These are phyloP conservation scores for Ramichloridium luteum DNA, from an alignment of 2,329 filamentous ascomycete genomes.

Conservation along the genomic window DNA sequence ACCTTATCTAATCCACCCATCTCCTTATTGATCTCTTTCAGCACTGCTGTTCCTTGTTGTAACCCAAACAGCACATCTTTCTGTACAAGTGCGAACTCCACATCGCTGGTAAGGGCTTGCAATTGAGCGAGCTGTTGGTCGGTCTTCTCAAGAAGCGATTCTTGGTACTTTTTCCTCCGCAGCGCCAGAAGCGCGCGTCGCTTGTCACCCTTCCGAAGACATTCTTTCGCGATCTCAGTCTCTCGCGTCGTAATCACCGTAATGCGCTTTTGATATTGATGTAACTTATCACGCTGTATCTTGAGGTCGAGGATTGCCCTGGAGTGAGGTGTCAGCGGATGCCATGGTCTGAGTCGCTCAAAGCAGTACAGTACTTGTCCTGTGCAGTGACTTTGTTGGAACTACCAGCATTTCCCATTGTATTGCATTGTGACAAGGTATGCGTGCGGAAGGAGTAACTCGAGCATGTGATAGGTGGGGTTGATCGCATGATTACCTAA, in stretches of 20 bases:
- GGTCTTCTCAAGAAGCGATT: conserved; percentile 75
- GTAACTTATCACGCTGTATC: conserved; percentile 90
- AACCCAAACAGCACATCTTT: conserved; percentile 91
- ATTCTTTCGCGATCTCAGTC: conserved; percentile 72
- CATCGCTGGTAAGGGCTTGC: conserved; percentile 73
- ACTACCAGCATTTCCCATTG: conserved; percentile 54
- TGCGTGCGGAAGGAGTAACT: too few relatives aligned
- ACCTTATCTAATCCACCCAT: conserved; percentile 92
- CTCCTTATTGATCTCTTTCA: conserved; percentile 84
- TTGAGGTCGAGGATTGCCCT: conserved; percentile 97
- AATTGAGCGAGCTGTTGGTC: conserved; percentile 89
- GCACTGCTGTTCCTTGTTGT: conserved; percentile 78
- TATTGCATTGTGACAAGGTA: too few relatives aligned
- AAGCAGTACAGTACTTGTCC: too few relatives aligned
- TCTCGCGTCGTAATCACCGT: conserved; percentile 75
- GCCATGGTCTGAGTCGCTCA: conserved; percentile 4
- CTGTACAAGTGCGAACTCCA: conserved; percentile 93
- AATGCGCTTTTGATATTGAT: conserved; percentile 89
- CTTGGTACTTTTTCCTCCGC: conserved; percentile 92
- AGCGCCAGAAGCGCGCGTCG: conserved; percentile 73
- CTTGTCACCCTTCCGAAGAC: conserved; percentile 70
- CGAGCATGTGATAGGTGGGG: too few relatives aligned
- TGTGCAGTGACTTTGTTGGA: conserved; percentile 58
- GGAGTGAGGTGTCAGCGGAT: conserved; percentile 11
- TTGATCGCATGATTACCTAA: too few relatives aligned